Evolutionary conservation across 306 rosid species (phyloP).

Genomic region (Parietaria judaica): DNA sequence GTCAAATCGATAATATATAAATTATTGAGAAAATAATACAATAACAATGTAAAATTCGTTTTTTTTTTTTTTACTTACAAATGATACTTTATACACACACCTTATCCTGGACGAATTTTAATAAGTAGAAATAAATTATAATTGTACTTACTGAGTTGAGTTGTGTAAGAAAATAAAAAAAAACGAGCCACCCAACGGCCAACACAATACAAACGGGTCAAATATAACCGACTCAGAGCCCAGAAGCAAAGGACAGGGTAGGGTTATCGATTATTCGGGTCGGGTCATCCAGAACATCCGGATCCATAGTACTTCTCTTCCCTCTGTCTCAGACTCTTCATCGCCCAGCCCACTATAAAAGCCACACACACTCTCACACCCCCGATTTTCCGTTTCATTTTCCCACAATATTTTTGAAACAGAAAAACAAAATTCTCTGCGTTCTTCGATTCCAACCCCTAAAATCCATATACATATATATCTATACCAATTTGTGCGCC

Average conservation of each 20-base stretch:
- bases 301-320: neutral
- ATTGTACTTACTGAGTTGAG: no score
- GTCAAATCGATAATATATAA: no score
- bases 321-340: neutral
- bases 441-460: neutral
- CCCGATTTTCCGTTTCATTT: neutral
- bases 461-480: neutral
- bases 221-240: no score
- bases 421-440: neutral
- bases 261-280: neutral
- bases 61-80: no score
- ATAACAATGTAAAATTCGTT: no score
- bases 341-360: neutral
- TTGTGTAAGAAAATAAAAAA: no score
- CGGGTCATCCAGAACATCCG: neutral
- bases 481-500: neutral
- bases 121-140: no score
- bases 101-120: no score
- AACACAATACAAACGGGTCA: no score
- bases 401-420: neutral
- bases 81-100: no score
- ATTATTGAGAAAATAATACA: no score
- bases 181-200: no score
- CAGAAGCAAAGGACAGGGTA: neutral
- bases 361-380: neutral